phyloP scores from a whole-genome alignment of 768 basidiomycete genomes.

The Leccinum aurantiacum region DNA sequence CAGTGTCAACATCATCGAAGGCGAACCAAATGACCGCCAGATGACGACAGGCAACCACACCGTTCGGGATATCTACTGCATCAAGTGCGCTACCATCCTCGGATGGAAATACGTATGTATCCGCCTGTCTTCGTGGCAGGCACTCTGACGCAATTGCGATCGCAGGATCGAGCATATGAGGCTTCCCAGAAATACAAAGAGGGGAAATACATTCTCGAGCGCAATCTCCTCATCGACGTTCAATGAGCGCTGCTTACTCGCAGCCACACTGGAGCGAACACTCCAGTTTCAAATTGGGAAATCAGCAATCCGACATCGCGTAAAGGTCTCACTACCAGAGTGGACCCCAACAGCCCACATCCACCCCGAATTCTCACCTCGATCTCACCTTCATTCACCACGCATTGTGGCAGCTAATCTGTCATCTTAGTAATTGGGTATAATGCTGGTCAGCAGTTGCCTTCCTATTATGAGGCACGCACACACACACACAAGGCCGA shows the following conservation, averaged over 20 bases:
- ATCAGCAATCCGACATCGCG: conserved; percentile 10
- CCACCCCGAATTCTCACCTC: conserved; percentile 14
- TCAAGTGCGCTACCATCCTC: conserved; percentile 81
- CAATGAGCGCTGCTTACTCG: conserved; percentile 47
- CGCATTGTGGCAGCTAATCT: conserved; percentile 20
- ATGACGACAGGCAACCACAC: conserved; percentile 98
- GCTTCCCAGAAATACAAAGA: conserved; percentile 95
- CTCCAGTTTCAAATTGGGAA: conserved; percentile 8
- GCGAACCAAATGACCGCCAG: conserved; percentile 84
- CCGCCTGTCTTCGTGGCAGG: neutral
- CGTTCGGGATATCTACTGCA: conserved; percentile 93
- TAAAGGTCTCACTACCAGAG: conserved; percentile 17
- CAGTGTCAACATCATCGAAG: conserved; percentile 91
- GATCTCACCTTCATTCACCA: conserved; percentile 19
- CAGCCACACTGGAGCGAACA: conserved; percentile 6
- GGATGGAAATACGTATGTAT: conserved; percentile 95
- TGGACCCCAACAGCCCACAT: conserved; percentile 15
- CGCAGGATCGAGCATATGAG: conserved; percentile 92
- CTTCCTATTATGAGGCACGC: conserved; percentile 8
- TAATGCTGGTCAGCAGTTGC: conserved; percentile 10
- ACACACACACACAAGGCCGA: conserved; percentile 2
- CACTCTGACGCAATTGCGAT: conserved; percentile 6
- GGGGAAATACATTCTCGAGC: conserved; percentile 96
- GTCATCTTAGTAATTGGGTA: conserved; percentile 28
- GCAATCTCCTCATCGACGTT: conserved; percentile 84